phyloP scores from a whole-genome alignment of 805 yeast species.

The Myxozyma melibiosi region DNA sequence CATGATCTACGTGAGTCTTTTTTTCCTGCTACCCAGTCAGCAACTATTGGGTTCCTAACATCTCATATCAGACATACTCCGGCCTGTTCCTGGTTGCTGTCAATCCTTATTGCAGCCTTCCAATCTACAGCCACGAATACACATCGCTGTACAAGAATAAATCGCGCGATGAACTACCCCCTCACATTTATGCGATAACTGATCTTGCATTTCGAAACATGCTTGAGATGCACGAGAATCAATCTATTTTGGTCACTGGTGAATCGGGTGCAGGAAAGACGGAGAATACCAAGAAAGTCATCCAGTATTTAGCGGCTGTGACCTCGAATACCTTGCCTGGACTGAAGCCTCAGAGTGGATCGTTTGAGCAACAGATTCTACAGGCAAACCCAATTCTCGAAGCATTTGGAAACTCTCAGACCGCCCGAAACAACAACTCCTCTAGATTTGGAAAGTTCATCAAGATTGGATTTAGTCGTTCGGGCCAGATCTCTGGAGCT shows the following conservation, averaged over 20 bases:
- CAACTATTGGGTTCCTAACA: neutral
- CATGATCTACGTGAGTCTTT: constrained; percentile 50
- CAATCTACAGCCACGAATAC: constrained; percentile 65
- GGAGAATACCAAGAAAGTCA: constrained; percentile 92
- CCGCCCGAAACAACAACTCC: constrained; percentile 89
- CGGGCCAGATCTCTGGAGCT: constrained; percentile 79
- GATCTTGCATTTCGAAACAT: constrained; percentile 83
- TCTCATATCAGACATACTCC: constrained; percentile 82
- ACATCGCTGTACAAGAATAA: constrained; percentile 58
- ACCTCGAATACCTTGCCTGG: constrained; percentile 23
- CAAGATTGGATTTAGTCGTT: constrained; percentile 69
- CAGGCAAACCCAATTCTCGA: constrained; percentile 96
- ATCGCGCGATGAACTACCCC: constrained; percentile 54
- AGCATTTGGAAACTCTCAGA: constrained; percentile 96
- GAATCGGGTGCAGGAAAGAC: constrained; percentile 99
- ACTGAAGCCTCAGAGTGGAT: neutral
- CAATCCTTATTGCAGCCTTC: constrained; percentile 80
- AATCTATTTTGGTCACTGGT: constrained; percentile 94
- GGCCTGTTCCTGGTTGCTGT: constrained; percentile 94
- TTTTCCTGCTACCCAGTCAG: neutral
- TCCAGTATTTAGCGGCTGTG: constrained; percentile 84
- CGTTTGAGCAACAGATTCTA: constrained; percentile 78
- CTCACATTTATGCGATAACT: constrained; percentile 90
- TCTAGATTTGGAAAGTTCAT: constrained; percentile 97
- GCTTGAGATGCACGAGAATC: constrained; percentile 69